Evolutionary conservation across 2,329 filamentous ascomycete genomes (phyloP), one percentile per base, ranked within the genome.

Genomic region (Neurospora sp.): DNA sequence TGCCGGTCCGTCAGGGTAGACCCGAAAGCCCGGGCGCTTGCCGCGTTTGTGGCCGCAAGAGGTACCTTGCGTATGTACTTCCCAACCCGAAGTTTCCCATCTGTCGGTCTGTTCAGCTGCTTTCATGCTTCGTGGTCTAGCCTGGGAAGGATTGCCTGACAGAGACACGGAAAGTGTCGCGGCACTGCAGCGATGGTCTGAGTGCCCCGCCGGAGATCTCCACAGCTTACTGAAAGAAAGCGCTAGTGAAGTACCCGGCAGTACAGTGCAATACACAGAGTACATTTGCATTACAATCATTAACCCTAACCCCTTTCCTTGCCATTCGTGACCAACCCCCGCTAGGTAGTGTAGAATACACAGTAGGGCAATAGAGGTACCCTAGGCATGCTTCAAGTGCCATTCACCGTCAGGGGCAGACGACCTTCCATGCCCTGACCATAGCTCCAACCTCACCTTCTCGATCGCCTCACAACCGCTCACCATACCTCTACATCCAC

Each of bases 261-360:
- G 52, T 62, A 62, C 3, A 62, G 52, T 62, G 52, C 15, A 17
- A 28, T 52, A 52, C 28, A 12, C 52, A 4, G 12, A 17, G 8
- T 17, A 33, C 23, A 17, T 28, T 8, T 6, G 46, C 23, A 10
- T 41, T 8, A 40, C 40, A 57, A 52, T 65, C 15, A 3, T 1
- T n/a, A 71, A 72, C 71, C 71, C 71, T 72, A 71, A 71, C 70
- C 70, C 11, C 11, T 33, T 17, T 33, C 11, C 4, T 62, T 52
- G 19, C 5, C 23, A 6, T 52, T 52, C 43, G n/a, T 28, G 19
- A 11, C 6, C 23, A 62, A 52, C 10, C 19, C 23, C 52, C 12
- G 23, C 28, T 62, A 62, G 23, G 15, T 62, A 62, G 43, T 23
- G 4, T 52, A 28, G 28, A 28, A 28, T 28, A 28, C 43, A 23